These are phyloP conservation scores for Geotrichum candidum DNA, from an alignment of 1,139 yeast species.

Conservation along the genomic window DNA sequence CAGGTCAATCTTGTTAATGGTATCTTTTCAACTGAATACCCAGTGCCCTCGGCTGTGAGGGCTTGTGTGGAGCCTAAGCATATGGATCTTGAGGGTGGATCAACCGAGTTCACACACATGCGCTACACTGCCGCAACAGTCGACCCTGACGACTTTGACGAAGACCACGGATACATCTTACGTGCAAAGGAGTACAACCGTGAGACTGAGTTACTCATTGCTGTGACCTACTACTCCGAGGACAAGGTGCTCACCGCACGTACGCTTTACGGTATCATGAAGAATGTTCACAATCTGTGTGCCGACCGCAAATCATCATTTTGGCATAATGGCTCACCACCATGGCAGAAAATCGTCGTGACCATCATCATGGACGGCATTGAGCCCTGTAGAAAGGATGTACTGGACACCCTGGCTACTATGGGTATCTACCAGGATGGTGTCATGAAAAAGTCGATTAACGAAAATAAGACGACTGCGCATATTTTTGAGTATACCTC, in stretches of 20 bases:
- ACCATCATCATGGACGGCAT: constrained; percentile 90
- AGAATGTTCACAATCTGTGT: constrained; percentile 77
- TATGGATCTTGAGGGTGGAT: constrained; percentile 57
- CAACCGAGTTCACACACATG: constrained; percentile 61
- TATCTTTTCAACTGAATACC: constrained; percentile 67
- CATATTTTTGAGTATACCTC: constrained; percentile 88
- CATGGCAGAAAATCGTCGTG: constrained; percentile 92
- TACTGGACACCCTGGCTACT: constrained; percentile 79
- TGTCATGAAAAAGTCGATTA: constrained; percentile 82
- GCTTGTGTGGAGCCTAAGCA: constrained; percentile 49
- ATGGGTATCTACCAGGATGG: constrained; percentile 95
- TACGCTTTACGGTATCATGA: constrained; percentile 89
- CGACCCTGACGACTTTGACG: constrained; percentile 67
- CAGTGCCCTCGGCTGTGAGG: constrained; percentile 62
- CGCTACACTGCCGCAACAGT: constrained; percentile 74
- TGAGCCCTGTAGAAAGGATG: constrained; percentile 77
- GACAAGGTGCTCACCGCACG: constrained; percentile 82
- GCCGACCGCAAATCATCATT: constrained; percentile 49
- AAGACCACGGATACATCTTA: constrained; percentile 62
- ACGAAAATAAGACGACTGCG: constrained; percentile 78
- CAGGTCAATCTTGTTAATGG: constrained; percentile 65
- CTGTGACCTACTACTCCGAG: constrained; percentile 83
- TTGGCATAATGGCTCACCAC: constrained; percentile 46
- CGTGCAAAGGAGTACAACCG: constrained; percentile 70
- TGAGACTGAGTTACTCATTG: constrained; percentile 79